phyloP scores from a whole-genome alignment of 176 grass and related monocot genomes.

The Urochloa ruziziensis region DNA sequence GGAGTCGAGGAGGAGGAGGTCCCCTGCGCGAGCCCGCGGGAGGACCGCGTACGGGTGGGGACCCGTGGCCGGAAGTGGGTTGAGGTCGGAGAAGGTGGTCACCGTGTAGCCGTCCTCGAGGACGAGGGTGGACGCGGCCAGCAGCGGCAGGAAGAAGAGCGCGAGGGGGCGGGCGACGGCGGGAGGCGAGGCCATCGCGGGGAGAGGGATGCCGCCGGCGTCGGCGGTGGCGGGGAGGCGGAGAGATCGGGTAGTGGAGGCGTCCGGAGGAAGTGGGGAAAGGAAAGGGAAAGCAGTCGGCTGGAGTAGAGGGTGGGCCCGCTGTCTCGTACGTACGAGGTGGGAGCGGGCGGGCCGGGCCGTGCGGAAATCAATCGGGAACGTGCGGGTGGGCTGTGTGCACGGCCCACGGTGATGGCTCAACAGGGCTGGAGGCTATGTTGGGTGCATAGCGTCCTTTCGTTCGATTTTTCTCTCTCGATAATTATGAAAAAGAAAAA shows the following conservation, averaged over 20 bases:
- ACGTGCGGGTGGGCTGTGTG: too few species aligned
- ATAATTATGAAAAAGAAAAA: too few species aligned
- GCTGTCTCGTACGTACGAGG: too few species aligned
- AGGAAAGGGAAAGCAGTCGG: background rate
- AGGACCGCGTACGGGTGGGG: conserved; percentile 39
- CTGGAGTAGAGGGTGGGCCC: too few species aligned
- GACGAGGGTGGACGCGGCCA: conserved; percentile 9
- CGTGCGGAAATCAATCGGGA: too few species aligned
- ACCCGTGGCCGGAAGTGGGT: background rate
- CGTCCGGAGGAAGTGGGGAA: background rate
- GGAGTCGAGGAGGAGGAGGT: conserved; percentile 59
- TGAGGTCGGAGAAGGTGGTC: conserved; percentile 40
- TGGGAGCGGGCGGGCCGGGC: too few species aligned
- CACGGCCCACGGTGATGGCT: too few species aligned
- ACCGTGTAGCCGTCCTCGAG: conserved; percentile 53
- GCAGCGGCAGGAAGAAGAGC: background rate
- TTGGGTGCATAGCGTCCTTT: too few species aligned
- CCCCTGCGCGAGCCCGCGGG: conserved; percentile 25
- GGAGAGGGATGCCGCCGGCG: too few species aligned
- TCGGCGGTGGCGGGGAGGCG: background rate
- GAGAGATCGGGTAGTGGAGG: background rate
- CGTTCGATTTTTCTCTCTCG: too few species aligned
- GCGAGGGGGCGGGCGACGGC: background rate
- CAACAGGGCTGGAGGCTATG: too few species aligned
- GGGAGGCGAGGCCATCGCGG: conserved; percentile 7